These are phyloP conservation scores for Chalara sp. DNA, from an alignment of 2,329 filamentous ascomycete species.

Conservation along the genomic window DNA sequence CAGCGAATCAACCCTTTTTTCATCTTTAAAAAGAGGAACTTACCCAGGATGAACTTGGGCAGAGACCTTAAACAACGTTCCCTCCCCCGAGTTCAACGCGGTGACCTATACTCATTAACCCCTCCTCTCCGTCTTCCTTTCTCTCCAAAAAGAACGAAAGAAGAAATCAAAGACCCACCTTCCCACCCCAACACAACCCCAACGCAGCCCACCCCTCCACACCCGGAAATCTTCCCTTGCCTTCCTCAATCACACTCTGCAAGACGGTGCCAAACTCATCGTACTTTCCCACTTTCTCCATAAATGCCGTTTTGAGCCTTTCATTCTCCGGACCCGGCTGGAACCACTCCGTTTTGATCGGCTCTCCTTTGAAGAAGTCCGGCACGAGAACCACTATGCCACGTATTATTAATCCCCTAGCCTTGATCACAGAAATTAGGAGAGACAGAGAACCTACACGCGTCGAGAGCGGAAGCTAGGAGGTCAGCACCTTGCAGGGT, in stretches of 20 bases:
- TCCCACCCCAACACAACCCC: conserved; percentile 25
- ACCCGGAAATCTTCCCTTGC: conserved; percentile 40
- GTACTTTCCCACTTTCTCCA: conserved; percentile 6
- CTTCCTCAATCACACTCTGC: conserved; percentile 24
- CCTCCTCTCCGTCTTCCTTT: too few species aligned
- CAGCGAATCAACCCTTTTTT: background rate
- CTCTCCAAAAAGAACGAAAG: background rate
- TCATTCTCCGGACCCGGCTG: conserved; percentile 42
- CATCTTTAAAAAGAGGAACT: background rate
- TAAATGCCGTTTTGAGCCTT: conserved; percentile 35
- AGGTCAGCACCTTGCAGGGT: conserved; percentile 63
- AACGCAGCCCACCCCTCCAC: conserved; percentile 37
- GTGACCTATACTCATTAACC: conserved; percentile 1
- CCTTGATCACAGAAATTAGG: background rate
- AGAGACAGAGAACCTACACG: background rate
- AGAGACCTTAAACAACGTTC: conserved; percentile 16
- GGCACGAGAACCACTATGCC: conserved; percentile 70
- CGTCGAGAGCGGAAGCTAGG: background rate
- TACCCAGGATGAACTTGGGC: conserved; percentile 23
- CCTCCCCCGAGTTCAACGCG: conserved; percentile 11
- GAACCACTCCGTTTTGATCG: conserved; percentile 38
- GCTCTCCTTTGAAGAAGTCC: conserved; percentile 72
- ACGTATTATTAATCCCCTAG: conserved; percentile 21
- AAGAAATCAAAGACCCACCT: conserved; percentile 7
- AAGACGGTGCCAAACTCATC: background rate